Evolutionary conservation across 106 monocot genomes (phyloP).

Genomic region (Dendrobium chrysotoxum): DNA sequence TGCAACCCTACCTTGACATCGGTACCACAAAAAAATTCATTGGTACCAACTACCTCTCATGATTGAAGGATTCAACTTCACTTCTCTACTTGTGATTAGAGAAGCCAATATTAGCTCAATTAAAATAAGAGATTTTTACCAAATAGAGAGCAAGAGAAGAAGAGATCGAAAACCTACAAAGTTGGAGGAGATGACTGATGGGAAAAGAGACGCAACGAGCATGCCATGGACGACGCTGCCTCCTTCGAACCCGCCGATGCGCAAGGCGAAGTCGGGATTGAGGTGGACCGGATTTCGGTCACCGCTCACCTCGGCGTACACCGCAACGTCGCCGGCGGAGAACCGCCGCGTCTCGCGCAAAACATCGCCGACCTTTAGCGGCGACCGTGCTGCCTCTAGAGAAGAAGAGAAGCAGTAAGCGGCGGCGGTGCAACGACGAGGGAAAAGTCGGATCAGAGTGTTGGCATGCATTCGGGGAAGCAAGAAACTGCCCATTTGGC

Average conservation of each 20-base stretch:
- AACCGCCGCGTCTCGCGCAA: slow-evolving; percentile 39
- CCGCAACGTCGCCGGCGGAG: slow-evolving; percentile 43
- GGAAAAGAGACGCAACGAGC: slow-evolving; percentile 87
- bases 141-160: background rate
- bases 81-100: too few species aligned
- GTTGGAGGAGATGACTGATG: slow-evolving; percentile 60
- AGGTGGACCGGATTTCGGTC: slow-evolving; percentile 74
- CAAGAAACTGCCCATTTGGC: too few species aligned
- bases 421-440: background rate
- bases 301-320: slow-evolving; percentile 53
- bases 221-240: slow-evolving; percentile 81
- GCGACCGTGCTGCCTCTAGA: background rate
- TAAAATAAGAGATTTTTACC: too few species aligned
- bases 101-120: too few species aligned
- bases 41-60: too few species aligned
- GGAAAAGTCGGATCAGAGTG: background rate
- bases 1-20: too few species aligned
- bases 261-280: slow-evolving; percentile 39
- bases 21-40: too few species aligned
- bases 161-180: slow-evolving; percentile 38
- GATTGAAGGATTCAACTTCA: too few species aligned
- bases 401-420: background rate
- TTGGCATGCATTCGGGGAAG: background rate
- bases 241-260: slow-evolving; percentile 41
- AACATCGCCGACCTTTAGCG: slow-evolving; percentile 44